A percentile compares a stretch with the other conserved stretches of the same genome.
phyloP scores from a whole-genome alignment of 768 basidiomycete genomes.

The Termitomyces sp. region DNA sequence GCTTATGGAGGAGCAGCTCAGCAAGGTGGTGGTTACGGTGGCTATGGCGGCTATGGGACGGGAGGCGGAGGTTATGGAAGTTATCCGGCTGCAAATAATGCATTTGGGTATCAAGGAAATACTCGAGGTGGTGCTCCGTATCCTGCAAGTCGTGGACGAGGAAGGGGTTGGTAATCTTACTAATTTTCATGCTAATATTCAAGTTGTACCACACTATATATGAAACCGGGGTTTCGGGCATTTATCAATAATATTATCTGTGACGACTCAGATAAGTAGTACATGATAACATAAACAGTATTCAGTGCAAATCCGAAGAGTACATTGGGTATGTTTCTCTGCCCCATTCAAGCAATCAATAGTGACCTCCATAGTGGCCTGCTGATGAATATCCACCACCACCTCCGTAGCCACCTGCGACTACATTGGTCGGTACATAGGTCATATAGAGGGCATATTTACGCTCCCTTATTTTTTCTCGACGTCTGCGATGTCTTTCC shows the following conservation, averaged over 20 bases:
- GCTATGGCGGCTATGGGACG: conserved; percentile 17
- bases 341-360: conserved; percentile 6
- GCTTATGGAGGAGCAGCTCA: conserved; percentile 29
- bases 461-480: conserved; percentile 54
- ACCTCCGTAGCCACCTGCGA: conserved; percentile 18
- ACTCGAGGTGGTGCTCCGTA: conserved; percentile 22
- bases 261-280: neutral
- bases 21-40: conserved; percentile 26
- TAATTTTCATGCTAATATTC: neutral
- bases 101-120: conserved; percentile 22
- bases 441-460: conserved; percentile 60
- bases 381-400: conserved; percentile 12
- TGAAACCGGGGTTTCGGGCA: neutral
- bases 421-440: conserved; percentile 31
- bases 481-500: conserved; percentile 59
- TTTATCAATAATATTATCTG: neutral
- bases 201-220: neutral
- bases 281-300: neutral
- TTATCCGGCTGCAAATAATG: conserved; percentile 27
- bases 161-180: conserved; percentile 10
- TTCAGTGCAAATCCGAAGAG: neutral
- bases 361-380: conserved; percentile 10
- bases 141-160: conserved; percentile 38
- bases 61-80: conserved; percentile 26
- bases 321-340: too few species aligned